Conservation (phyloP, 768 basidiomycete species). For the Amanita phalloides region DNA sequence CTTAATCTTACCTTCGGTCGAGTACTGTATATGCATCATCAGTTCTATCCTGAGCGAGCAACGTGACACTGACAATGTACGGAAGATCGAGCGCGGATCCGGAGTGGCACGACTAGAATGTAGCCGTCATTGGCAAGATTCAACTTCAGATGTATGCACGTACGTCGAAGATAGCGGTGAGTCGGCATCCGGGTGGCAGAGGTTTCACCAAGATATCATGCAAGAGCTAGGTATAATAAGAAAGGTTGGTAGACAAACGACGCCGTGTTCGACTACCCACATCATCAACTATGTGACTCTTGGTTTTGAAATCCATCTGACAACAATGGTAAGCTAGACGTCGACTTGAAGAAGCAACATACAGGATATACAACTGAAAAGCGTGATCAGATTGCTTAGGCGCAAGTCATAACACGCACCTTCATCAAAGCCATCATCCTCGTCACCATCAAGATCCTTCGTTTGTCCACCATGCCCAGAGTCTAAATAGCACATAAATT, state of each 20-base stretch:
- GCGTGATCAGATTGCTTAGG: not conserved
- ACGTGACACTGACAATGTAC: constrained; percentile 38
- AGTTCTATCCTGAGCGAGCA: not conserved
- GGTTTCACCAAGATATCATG: constrained; percentile 72
- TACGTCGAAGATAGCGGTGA: constrained; percentile 78
- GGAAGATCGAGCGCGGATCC: constrained; percentile 74
- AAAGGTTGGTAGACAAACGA: not conserved
- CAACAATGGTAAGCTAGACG: not conserved
- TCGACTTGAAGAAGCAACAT: constrained; percentile 24
- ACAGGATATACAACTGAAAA: constrained; percentile 77
- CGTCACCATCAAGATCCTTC: constrained; percentile 73
- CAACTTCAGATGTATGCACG: constrained; percentile 13
- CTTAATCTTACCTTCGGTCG: constrained; percentile 91
- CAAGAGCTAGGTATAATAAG: constrained; percentile 35
- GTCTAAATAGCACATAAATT: constrained; percentile 28
- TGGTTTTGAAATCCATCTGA: constrained; percentile 37
- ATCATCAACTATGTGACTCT: constrained; percentile 84
- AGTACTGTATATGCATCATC: constrained; percentile 43
- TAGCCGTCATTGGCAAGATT: not conserved
- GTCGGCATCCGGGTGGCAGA: constrained; percentile 77
- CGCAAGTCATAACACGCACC: constrained; percentile 23
- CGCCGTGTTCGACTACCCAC: constrained; percentile 29
- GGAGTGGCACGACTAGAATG: constrained; percentile 72
- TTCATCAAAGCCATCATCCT: constrained; percentile 79
- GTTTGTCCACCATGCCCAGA: constrained; percentile 95